These are phyloP conservation scores for Epichloe sp. DNA, from an alignment of 2,329 filamentous ascomycete species.

Conservation along the genomic window DNA sequence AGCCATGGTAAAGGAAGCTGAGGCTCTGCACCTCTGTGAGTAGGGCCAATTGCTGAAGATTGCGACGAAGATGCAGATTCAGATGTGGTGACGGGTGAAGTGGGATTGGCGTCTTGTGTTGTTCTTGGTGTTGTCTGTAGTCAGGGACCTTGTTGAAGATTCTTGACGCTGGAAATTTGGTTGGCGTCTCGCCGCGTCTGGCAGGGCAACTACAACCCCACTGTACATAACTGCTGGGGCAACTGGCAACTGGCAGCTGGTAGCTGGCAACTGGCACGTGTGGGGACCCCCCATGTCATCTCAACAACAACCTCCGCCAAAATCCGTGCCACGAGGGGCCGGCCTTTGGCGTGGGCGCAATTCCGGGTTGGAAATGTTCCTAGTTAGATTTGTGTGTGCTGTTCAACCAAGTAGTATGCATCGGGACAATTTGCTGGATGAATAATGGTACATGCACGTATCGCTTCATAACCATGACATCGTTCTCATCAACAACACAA, in stretches of 20 bases:
- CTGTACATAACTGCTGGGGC: too few species aligned
- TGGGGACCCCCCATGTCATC: constrained; percentile 35
- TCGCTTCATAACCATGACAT: neutral
- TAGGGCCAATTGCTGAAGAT: neutral
- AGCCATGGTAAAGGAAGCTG: constrained; percentile 32
- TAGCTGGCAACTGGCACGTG: neutral
- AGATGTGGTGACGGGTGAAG: neutral
- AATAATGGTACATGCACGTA: neutral
- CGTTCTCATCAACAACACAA: neutral
- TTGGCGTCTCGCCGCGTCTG: neutral
- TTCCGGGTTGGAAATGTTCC: constrained; percentile 27
- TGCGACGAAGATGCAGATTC: neutral
- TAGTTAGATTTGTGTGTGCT: neutral
- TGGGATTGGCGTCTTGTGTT: neutral
- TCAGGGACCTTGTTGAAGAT: too few species aligned
- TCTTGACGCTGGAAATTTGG: neutral
- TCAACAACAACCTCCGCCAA: constrained; percentile 48
- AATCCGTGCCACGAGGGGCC: too few species aligned
- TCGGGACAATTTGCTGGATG: neutral
- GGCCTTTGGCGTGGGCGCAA: constrained; percentile 27
- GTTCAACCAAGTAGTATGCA: neutral
- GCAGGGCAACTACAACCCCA: neutral
- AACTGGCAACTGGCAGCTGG: neutral
- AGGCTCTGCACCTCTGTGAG: neutral
- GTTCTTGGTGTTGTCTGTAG: too few species aligned